Percentiles rank a stretch among this genome's conserved stretches.
Conservation (phyloP, 257 asterid genomes). For the Thymus mandschuricus region DNA sequence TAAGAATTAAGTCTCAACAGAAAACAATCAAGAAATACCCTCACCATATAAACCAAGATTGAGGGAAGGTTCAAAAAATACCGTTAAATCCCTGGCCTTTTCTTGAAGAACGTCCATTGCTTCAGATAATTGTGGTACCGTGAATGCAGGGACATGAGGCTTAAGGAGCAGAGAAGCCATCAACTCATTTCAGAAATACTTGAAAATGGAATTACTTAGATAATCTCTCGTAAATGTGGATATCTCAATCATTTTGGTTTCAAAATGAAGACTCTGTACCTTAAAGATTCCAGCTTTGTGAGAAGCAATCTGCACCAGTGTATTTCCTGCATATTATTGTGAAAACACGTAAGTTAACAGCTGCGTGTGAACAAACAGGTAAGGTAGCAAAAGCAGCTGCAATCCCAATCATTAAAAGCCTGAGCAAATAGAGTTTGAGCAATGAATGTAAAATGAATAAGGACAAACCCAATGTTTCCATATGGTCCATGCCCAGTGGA, state of each 20-base stretch:
- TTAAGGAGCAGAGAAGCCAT: conserved; percentile 61
- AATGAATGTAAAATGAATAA: conserved; percentile 16
- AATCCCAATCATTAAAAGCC: background rate
- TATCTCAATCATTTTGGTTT: conserved; percentile 22
- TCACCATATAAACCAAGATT: conserved; percentile 1
- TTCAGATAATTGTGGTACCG: conserved; percentile 77
- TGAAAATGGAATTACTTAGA: conserved; percentile 37
- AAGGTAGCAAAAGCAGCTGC: conserved; percentile 12
- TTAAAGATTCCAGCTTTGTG: conserved; percentile 93
- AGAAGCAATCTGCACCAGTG: conserved; percentile 76
- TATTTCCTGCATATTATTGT: conserved; percentile 48
- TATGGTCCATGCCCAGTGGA: conserved; percentile 95
- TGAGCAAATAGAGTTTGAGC: conserved; percentile 3
- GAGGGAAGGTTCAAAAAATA: conserved; percentile 31
- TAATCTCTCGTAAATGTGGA: conserved; percentile 29
- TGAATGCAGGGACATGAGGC: conserved; percentile 88
- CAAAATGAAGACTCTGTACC: conserved; percentile 47
- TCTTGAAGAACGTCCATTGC: conserved; percentile 80
- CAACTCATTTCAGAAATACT: conserved; percentile 54
- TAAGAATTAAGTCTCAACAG: background rate
- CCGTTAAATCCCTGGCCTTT: conserved; percentile 64
- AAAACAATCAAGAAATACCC: background rate
- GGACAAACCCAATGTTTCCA: conserved; percentile 78
- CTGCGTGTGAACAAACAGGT: background rate
- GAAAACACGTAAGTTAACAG: conserved; percentile 17